Conservation (phyloP, 768 basidiomycete species). For the Pholiota molesta region DNA sequence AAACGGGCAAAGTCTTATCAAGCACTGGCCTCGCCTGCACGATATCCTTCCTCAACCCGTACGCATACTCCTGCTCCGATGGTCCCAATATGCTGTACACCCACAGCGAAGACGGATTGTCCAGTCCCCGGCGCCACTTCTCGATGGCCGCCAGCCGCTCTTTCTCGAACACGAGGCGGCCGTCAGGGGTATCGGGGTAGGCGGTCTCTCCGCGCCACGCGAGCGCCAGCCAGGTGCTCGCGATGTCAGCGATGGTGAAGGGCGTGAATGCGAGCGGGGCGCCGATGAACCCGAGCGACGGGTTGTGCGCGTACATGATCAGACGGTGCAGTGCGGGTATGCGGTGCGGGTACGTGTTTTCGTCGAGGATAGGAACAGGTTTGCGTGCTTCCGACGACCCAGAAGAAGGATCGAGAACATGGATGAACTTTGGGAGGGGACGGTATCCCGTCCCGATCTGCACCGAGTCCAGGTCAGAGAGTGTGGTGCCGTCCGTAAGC, state of each 20-base stretch:
- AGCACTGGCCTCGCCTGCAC: conserved; percentile 31
- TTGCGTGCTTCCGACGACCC: conserved; percentile 15
- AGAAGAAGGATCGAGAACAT: conserved; percentile 28
- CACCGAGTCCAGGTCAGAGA: conserved; percentile 45
- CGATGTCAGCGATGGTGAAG: conserved; percentile 50
- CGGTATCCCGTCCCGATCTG: conserved; percentile 52
- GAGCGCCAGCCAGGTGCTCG: conserved; percentile 51
- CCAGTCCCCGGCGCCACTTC: conserved; percentile 19
- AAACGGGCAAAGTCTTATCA: conserved; percentile 33
- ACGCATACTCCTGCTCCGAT: conserved; percentile 39
- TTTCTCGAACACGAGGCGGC: conserved; percentile 39
- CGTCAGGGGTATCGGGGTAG: conserved; percentile 37
- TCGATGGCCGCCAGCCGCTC: conserved; percentile 34
- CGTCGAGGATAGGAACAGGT: conserved; percentile 30
- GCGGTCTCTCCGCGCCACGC: conserved; percentile 36
- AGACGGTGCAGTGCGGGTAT: conserved; percentile 48
- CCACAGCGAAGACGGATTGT: conserved; percentile 35
- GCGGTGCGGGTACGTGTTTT: conserved; percentile 32
- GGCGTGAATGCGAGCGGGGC: conserved; percentile 47
- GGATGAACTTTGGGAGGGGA: conserved; percentile 43
- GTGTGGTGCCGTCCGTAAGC: conserved; percentile 38
- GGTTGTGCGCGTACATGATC: conserved; percentile 48
- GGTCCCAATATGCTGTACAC: conserved; percentile 39
- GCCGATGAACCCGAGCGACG: conserved; percentile 50
- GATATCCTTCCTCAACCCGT: conserved; percentile 36